Conservation (phyloP, 305 asterid genomes). For the Euphrasia arctica region DNA sequence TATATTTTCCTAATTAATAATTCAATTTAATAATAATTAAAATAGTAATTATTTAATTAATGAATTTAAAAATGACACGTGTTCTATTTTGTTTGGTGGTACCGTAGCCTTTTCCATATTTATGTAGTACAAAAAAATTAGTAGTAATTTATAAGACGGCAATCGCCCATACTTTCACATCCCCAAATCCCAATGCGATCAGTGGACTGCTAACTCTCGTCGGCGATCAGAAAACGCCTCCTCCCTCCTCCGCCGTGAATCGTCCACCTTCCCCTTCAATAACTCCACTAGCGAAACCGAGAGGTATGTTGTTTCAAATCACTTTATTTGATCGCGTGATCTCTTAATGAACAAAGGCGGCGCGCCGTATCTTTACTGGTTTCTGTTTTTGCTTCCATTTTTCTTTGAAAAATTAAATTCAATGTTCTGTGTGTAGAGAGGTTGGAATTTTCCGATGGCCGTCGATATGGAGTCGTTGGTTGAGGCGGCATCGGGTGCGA, state of each 20-base stretch:
- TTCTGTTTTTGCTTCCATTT: constrained; percentile 10
- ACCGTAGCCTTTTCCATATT: no score
- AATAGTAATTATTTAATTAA: no score
- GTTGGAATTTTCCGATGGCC: constrained; percentile 28
- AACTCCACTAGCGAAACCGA: constrained; percentile 11
- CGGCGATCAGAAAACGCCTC: constrained; percentile 22
- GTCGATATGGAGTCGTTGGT: constrained; percentile 66
- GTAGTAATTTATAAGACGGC: background rate
- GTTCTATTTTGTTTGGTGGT: no score
- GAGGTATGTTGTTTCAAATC: constrained; percentile 15
- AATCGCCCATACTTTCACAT: background rate
- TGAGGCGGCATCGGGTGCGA: constrained; percentile 90
- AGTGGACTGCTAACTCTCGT: constrained; percentile 21
- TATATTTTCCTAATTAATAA: no score
- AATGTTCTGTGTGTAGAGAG: constrained; percentile 1
- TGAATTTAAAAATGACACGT: no score
- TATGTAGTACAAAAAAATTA: no score
- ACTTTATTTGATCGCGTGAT: constrained; percentile 22
- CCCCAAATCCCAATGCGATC: constrained; percentile 30
- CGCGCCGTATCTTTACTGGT: constrained; percentile 5
- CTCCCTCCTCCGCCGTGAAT: constrained; percentile 16
- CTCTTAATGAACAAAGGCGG: constrained; percentile 19
- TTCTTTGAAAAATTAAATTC: background rate
- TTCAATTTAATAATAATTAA: no score
- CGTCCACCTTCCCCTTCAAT: constrained; percentile 14